phyloP scores from a whole-genome alignment of 495 filamentous ascomycete genomes.

The Penicillium angulare region DNA sequence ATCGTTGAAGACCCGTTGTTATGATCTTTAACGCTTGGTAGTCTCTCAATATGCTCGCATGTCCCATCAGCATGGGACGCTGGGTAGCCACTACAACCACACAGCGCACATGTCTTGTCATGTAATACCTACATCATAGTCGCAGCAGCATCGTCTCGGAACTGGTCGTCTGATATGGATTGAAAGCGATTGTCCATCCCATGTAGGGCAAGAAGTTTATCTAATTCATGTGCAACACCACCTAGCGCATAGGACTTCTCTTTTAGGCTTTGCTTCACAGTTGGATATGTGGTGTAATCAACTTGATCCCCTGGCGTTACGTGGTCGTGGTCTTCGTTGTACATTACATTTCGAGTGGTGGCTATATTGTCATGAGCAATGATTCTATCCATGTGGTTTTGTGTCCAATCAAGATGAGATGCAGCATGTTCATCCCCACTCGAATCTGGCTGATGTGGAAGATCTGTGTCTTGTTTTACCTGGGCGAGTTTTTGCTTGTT shows the following conservation, averaged over 20 bases:
- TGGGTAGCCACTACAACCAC: not conserved
- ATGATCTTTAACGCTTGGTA: not conserved
- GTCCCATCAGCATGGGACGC: not conserved
- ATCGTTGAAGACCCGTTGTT: not conserved
- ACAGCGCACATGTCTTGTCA: not conserved
- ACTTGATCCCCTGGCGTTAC: not conserved
- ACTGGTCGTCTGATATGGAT: constrained; percentile 1
- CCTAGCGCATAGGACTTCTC: not conserved
- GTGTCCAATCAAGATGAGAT: not conserved
- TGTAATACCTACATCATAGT: constrained; percentile 1
- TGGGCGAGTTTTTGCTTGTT: not conserved
- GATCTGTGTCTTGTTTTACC: not conserved
- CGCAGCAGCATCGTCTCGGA: not conserved
- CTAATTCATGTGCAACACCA: not conserved
- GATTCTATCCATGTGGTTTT: not conserved
- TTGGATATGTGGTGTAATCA: not conserved
- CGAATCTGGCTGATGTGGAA: not conserved
- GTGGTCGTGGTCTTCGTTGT: not conserved
- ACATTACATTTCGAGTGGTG: not conserved
- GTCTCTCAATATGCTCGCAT: not conserved
- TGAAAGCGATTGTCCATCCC: not conserved
- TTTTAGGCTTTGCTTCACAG: not conserved
- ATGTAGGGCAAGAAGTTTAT: not conserved
- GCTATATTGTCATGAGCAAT: not conserved
- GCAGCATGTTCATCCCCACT: not conserved